Evolutionary conservation across 305 asterid genomes (phyloP).

Genomic region (Petunia hybrid): DNA sequence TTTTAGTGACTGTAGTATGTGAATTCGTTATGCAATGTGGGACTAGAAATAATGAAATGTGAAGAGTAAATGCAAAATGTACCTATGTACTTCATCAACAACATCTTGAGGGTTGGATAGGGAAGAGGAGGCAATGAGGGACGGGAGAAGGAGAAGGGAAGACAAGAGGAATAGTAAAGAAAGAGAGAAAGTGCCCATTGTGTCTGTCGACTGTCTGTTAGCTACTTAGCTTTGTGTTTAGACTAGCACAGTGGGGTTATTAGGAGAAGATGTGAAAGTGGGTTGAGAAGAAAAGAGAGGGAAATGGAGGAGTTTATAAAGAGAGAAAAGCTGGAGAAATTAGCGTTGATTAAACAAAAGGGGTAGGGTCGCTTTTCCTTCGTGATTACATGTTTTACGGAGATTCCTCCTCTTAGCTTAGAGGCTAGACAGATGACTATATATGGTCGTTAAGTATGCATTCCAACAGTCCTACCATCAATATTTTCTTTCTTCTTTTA

Average conservation of each 20-base stretch:
- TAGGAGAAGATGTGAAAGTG: not conserved
- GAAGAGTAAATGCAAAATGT: not conserved
- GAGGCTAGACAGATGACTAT: not conserved
- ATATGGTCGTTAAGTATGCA: slow-evolving; percentile 47
- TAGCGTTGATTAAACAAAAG: slow-evolving; percentile 64
- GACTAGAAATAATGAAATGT: not conserved
- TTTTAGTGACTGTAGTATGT: too few species aligned
- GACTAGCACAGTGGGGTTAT: not conserved
- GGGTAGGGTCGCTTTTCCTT: slow-evolving; percentile 52
- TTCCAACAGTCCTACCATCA: not conserved
- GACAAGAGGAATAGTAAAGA: slow-evolving; percentile 37
- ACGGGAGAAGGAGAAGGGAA: slow-evolving; percentile 38
- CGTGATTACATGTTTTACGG: slow-evolving; percentile 63
- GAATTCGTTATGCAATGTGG: not conserved
- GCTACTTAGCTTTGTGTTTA: not conserved
- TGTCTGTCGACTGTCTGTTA: not conserved
- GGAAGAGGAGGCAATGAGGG: slow-evolving; percentile 55
- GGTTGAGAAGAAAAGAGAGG: slow-evolving; percentile 35
- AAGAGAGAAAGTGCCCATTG: slow-evolving; percentile 42
- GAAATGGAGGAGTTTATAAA: slow-evolving; percentile 54
- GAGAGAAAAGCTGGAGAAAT: slow-evolving; percentile 46
- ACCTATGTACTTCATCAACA: slow-evolving; percentile 70
- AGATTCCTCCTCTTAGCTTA: slow-evolving; percentile 37
- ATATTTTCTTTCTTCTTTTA: not conserved
- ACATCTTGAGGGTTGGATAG: slow-evolving; percentile 52